Evolutionary conservation across 441 rosid genomes (phyloP).

Genomic region (Mallotus japonicus): DNA sequence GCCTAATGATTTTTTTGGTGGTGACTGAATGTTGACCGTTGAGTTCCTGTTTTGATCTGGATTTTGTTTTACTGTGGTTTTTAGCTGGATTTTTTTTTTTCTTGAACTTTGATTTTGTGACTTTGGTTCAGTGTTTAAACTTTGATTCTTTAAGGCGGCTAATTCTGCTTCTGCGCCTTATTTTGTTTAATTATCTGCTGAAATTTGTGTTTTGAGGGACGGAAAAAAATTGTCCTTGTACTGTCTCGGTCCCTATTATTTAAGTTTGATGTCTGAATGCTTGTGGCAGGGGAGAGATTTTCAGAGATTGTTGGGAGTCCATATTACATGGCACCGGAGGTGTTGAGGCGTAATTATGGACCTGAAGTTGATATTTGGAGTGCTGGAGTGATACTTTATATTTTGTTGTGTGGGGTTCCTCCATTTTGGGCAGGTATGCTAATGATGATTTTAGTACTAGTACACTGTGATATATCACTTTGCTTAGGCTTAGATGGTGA

Average conservation of each 20-base stretch:
- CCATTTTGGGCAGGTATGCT: constrained; percentile 90
- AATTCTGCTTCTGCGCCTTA: background rate
- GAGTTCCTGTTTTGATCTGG: too few species aligned
- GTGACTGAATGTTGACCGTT: too few species aligned
- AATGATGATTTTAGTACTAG: background rate
- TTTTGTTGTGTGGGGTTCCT: constrained; percentile 89
- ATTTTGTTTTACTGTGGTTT: too few species aligned
- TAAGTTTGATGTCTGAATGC: background rate
- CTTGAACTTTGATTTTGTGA: too few species aligned
- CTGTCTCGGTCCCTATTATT: background rate
- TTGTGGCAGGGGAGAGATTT: constrained; percentile 63
- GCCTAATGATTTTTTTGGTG: too few species aligned
- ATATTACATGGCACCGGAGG: constrained; percentile 97
- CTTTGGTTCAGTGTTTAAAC: too few species aligned
- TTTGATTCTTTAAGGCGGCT: background rate
- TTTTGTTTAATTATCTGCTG: background rate
- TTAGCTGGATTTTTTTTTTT: too few species aligned
- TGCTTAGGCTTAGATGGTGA: background rate
- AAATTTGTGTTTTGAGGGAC: background rate
- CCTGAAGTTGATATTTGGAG: constrained; percentile 97
- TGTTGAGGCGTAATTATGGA: constrained; percentile 83
- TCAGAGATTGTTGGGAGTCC: constrained; percentile 98
- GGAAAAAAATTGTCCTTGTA: background rate
- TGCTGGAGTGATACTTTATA: constrained; percentile 88
- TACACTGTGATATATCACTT: background rate